Conservation (phyloP, 192 early-diverging fungal genomes). For the Gamsiella multidivaricata region DNA sequence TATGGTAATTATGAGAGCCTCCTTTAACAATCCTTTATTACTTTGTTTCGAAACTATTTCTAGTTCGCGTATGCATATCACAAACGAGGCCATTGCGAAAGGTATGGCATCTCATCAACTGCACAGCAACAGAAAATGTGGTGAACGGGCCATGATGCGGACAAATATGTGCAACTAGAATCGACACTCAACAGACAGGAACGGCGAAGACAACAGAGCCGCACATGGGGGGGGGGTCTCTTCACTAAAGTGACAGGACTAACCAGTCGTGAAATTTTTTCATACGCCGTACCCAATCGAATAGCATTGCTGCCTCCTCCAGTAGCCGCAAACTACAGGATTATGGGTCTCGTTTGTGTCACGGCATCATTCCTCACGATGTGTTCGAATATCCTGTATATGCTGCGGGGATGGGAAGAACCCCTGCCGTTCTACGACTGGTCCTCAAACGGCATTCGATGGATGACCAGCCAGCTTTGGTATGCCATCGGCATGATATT, state of each 20-base stretch:
- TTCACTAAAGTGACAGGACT: constrained; percentile 15
- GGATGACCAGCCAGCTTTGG: constrained; percentile 54
- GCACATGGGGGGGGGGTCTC: too few relatives aligned
- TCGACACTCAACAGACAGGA: too few relatives aligned
- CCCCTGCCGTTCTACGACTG: constrained; percentile 45
- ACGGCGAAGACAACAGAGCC: too few relatives aligned
- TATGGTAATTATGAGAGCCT: neutral
- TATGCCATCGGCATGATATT: constrained; percentile 55
- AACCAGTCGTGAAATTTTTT: too few relatives aligned
- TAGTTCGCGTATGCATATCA: constrained; percentile 46
- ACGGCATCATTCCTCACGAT: constrained; percentile 36
- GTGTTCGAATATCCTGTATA: constrained; percentile 45
- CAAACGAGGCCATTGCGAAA: constrained; percentile 48
- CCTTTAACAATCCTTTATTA: neutral
- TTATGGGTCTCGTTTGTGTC: constrained; percentile 39
- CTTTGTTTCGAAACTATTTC: constrained; percentile 22
- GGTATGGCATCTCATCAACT: constrained; percentile 14
- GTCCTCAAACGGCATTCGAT: constrained; percentile 41
- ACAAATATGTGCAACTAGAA: too few relatives aligned
- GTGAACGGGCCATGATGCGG: neutral
- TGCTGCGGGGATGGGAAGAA: constrained; percentile 53
- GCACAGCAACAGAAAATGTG: neutral
- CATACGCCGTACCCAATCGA: neutral
- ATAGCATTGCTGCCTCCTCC: constrained; percentile 45
- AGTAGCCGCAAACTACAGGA: constrained; percentile 24